Evolutionary conservation across 179 eudicot species (phyloP), one percentile per base, ranked within the genome.

Genomic region (Corrigiola litoralis): DNA sequence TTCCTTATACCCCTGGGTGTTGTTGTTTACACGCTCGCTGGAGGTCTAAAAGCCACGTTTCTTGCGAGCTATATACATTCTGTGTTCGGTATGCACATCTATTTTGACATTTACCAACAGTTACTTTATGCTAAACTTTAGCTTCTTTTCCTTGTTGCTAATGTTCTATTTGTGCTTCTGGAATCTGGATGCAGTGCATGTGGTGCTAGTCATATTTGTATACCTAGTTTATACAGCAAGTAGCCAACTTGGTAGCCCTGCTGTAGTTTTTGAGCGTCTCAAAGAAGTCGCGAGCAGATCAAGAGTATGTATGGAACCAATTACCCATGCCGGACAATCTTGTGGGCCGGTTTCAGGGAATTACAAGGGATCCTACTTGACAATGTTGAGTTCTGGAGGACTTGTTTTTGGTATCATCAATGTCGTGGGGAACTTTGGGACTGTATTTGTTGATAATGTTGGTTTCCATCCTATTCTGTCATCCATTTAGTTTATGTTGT

Each of bases 51-150:
- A 72, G 98, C 98, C 74, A 89, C 98, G 16, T 92, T 92, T 78
- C 75, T 92, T 73, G 96, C 98, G 6, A 92, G 96, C 80, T 92
- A 92, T 72, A 82, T 92, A 68, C 98, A 92, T 76, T 89, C 96
- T 65, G 87, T 90, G 13, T 79, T 89, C 49, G 95, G 97, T 91
- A 75, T 36, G 28, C 14, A 24, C n/a, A 8, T 68, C 8, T 12
- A 51, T 14, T 18, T 27, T 28, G 4, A 3, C 4, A 54, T 33
- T n/a, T 16, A 21, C 14, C 18, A 27, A 36, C n/a, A 10, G 8
- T 27, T 21, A 66, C 13, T 7, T 27, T 18, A 51, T 47, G 24
- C 36, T 37, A 64, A 23, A 27, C 10, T 3, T 28, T 45, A 29
- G 4, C 24, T 40, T 58, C 36, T 13, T 42, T 23, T 32, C 1